phyloP scores from a whole-genome alignment of 176 grass and related monocot species.

The Musa acuminata region DNA sequence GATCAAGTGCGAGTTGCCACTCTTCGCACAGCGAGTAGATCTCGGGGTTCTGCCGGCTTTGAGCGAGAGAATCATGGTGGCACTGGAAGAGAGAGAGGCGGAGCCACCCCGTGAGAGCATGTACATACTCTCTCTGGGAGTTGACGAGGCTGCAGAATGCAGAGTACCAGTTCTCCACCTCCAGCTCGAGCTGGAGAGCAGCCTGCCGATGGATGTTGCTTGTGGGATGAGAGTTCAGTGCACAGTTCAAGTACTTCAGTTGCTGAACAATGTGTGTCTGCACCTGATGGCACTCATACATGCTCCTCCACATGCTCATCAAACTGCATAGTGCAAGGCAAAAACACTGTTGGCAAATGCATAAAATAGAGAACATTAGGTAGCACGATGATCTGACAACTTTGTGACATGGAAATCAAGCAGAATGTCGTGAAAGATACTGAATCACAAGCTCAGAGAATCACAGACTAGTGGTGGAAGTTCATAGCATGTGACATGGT shows the following conservation, averaged over 20 bases:
- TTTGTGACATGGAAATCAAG: no score
- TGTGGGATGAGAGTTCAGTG: constrained; percentile 53
- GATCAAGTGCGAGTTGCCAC: constrained; percentile 87
- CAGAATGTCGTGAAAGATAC: no score
- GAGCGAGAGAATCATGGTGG: constrained; percentile 49
- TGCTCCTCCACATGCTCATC: constrained; percentile 97
- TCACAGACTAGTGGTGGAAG: no score
- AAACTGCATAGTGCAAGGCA: constrained; percentile 47
- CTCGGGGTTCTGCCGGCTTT: constrained; percentile 52
- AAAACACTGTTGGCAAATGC: constrained; percentile 20
- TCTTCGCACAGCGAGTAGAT: constrained; percentile 86
- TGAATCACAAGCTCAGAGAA: no score
- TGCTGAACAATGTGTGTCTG: constrained; percentile 98
- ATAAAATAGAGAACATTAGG: background rate
- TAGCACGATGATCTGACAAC: background rate
- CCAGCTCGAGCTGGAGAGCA: constrained; percentile 73
- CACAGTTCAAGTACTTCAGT: constrained; percentile 69
- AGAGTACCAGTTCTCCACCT: constrained; percentile 89
- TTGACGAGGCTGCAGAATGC: constrained; percentile 78
- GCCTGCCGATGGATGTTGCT: constrained; percentile 71
- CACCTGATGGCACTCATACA: constrained; percentile 98
- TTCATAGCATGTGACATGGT: no score
- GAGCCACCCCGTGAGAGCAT: constrained; percentile 86
- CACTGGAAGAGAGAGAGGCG: constrained; percentile 79
- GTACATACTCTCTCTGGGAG: constrained; percentile 82